A percentile compares a stretch with the other conserved stretches of the same genome.
phyloP scores from a whole-genome alignment of 352 stramenopile genomes.

The Phytophthora tubulina region DNA sequence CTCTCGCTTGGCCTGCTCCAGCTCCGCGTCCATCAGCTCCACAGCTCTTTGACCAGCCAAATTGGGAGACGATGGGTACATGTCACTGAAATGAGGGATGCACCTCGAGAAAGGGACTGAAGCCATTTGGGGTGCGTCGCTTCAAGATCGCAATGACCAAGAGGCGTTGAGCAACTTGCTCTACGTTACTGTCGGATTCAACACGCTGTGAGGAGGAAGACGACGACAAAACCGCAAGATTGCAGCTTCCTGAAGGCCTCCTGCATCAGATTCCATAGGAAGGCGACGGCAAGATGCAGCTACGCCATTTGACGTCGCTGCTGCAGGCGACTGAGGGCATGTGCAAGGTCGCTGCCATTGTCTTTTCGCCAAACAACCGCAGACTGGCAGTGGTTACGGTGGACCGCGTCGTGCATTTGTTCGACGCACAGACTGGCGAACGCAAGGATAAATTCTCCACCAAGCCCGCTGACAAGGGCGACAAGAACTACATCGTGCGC shows the following conservation, averaged over 20 bases:
- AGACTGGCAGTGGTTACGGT: slow-evolving; percentile 93
- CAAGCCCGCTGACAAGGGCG: slow-evolving; percentile 94
- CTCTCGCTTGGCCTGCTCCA: slow-evolving; percentile 71
- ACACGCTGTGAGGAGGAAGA: neutral
- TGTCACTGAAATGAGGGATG: slow-evolving; percentile 15
- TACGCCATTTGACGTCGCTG: slow-evolving; percentile 93
- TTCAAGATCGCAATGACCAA: slow-evolving; percentile 46
- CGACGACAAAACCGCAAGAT: neutral
- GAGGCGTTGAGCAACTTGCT: neutral
- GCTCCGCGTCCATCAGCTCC: slow-evolving; percentile 30
- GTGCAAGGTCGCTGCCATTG: slow-evolving; percentile 93
- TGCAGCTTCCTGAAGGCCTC: neutral
- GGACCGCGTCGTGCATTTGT: slow-evolving; percentile 94
- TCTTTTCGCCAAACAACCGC: slow-evolving; percentile 94
- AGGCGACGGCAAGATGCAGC: slow-evolving; percentile 78
- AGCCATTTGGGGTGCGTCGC: slow-evolving; percentile 43
- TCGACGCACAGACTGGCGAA: slow-evolving; percentile 93
- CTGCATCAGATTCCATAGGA: slow-evolving; percentile 7
- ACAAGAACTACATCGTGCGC: slow-evolving; percentile 95
- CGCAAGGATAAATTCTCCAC: slow-evolving; percentile 96
- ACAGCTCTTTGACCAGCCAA: slow-evolving; percentile 23
- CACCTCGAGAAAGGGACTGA: slow-evolving; percentile 6
- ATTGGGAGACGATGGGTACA: slow-evolving; percentile 4
- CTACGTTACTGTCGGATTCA: neutral
- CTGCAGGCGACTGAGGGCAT: slow-evolving; percentile 91